Conservation (phyloP, 768 basidiomycete genomes). For the Candolleomyces eurysporus region DNA sequence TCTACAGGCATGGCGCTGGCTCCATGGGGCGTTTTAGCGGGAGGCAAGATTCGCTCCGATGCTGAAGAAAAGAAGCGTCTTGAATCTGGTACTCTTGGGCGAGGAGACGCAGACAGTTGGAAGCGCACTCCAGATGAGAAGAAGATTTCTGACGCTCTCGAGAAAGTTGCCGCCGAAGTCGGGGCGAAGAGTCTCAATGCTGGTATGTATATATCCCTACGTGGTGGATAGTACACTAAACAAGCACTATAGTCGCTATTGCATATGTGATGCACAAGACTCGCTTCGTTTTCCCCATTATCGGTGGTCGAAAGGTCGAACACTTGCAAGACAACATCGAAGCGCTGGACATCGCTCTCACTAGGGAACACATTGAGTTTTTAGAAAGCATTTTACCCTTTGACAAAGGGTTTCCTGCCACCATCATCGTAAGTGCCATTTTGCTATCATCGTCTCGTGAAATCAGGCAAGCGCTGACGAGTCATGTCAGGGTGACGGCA, state of each 20-base stretch:
- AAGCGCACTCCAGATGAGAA: constrained; percentile 9
- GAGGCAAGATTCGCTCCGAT: constrained; percentile 48
- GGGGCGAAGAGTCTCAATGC: too few relatives aligned
- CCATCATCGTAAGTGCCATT: constrained; percentile 6
- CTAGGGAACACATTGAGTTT: constrained; percentile 33
- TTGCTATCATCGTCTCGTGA: too few relatives aligned
- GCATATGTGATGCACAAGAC: constrained; percentile 51
- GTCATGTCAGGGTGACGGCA: too few relatives aligned
- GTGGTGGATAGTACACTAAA: background rate
- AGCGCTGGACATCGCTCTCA: constrained; percentile 40
- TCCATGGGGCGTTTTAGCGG: constrained; percentile 28
- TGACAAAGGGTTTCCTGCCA: constrained; percentile 6
- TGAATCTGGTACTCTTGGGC: background rate
- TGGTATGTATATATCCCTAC: background rate
- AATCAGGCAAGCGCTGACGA: too few relatives aligned
- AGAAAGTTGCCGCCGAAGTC: too few relatives aligned
- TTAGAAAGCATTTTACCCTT: constrained; percentile 28
- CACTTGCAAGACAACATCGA: constrained; percentile 43
- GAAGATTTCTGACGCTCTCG: background rate
- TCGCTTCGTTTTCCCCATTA: constrained; percentile 46
- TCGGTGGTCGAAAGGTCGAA: constrained; percentile 35
- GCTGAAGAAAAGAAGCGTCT: constrained; percentile 19
- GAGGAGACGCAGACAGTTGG: too few relatives aligned
- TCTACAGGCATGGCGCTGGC: constrained; percentile 29
- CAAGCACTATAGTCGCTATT: constrained; percentile 36